Percentiles rank a stretch among this genome's conserved stretches.
Conservation (phyloP, 176 grass and related monocot species). For the Bromus sterilis region DNA sequence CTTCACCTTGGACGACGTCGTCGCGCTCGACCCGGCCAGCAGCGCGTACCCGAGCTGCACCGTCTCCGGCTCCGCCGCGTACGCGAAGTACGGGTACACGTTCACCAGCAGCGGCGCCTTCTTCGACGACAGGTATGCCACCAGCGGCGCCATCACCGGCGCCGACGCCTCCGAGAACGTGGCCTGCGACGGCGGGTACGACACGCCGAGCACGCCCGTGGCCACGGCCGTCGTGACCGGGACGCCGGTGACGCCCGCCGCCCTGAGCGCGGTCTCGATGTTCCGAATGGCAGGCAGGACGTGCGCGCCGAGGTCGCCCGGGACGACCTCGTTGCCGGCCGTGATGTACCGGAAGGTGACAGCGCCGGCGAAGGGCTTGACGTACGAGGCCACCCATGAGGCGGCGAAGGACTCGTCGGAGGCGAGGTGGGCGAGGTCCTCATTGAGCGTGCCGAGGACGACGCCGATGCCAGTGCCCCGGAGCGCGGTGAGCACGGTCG, state of each 20-base stretch:
- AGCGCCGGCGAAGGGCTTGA: constrained; percentile 48
- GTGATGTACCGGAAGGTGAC: constrained; percentile 82
- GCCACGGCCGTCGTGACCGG: constrained; percentile 65
- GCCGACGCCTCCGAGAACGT: constrained; percentile 44
- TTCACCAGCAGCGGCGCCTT: constrained; percentile 64
- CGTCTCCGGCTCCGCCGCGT: constrained; percentile 17
- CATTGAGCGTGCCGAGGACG: constrained; percentile 72
- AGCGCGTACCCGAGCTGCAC: constrained; percentile 78
- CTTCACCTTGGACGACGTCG: background rate
- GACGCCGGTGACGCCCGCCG: constrained; percentile 36
- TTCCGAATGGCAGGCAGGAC: constrained; percentile 74
- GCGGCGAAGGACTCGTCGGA: constrained; percentile 47
- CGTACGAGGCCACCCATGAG: constrained; percentile 73
- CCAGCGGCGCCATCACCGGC: constrained; percentile 46
- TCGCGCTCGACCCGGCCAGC: constrained; percentile 21
- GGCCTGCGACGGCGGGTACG: constrained; percentile 68
- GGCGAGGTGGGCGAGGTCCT: constrained; percentile 57
- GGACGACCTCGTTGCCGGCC: constrained; percentile 83
- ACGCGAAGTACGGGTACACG: constrained; percentile 82
- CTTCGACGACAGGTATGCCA: constrained; percentile 35
- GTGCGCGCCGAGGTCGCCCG: constrained; percentile 15
- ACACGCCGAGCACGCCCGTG: constrained; percentile 38
- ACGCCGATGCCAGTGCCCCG: constrained; percentile 46
- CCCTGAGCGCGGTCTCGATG: constrained; percentile 45
- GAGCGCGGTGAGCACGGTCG: constrained; percentile 49